Evolutionary conservation across 352 stramenopile genomes (phyloP).

Genomic region (Pseudoperonospora humuli): DNA sequence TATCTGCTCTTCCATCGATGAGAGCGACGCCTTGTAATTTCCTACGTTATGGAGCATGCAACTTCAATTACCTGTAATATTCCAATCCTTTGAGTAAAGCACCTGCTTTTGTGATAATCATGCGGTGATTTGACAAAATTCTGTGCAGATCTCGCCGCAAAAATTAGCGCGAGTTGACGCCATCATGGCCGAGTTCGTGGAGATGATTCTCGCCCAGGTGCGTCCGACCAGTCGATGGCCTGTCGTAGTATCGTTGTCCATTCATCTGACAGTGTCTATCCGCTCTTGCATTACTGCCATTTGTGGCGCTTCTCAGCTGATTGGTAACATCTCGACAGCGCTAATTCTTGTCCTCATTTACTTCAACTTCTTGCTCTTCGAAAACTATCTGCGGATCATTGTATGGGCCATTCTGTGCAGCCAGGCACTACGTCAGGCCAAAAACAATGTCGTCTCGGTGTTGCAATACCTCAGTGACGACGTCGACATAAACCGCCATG

Average conservation of each 20-base stretch:
- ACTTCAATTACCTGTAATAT: slow-evolving; percentile 19
- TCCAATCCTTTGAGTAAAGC: slow-evolving; percentile 5
- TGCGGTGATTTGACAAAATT: slow-evolving; percentile 17
- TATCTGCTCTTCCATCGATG: no score
- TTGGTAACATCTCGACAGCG: slow-evolving; percentile 84
- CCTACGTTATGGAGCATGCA: slow-evolving; percentile 29
- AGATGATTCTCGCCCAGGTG: slow-evolving; percentile 80
- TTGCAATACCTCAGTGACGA: slow-evolving; percentile 82
- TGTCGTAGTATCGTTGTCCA: neutral
- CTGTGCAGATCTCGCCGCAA: neutral
- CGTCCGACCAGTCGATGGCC: neutral
- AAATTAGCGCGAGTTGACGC: slow-evolving; percentile 3
- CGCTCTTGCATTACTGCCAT: neutral
- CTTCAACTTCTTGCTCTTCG: slow-evolving; percentile 87
- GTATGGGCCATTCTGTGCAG: slow-evolving; percentile 84
- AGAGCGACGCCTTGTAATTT: no score
- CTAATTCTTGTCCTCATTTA: slow-evolving; percentile 82
- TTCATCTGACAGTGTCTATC: neutral
- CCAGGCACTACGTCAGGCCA: slow-evolving; percentile 76
- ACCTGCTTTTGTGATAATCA: no score
- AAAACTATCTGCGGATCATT: slow-evolving; percentile 84
- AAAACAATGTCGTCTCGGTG: slow-evolving; percentile 78
- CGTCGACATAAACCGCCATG: slow-evolving; percentile 59
- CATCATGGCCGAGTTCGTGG: slow-evolving; percentile 71
- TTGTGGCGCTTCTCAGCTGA: slow-evolving; percentile 34